Evolutionary conservation across 495 filamentous ascomycete genomes (phyloP).

Genomic region (Neurospora sp.): DNA sequence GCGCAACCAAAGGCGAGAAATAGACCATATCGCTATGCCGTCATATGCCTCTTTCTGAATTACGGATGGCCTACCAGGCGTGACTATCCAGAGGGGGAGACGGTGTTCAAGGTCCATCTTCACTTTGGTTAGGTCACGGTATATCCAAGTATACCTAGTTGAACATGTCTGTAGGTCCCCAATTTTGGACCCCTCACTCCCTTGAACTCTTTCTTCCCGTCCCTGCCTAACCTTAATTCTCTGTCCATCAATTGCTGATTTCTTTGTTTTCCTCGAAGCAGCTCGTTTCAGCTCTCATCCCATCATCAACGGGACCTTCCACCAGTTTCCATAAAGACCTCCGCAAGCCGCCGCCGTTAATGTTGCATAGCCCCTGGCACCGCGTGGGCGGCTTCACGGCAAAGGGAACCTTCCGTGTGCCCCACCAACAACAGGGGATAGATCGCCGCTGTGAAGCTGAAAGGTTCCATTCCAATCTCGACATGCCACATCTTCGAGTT

Average conservation of each 20-base stretch:
- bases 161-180: background rate
- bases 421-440: background rate
- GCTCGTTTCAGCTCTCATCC: background rate
- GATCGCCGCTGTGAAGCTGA: background rate
- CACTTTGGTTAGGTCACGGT: background rate
- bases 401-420: background rate
- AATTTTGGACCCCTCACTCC: background rate
- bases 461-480: background rate
- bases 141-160: background rate
- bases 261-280: background rate
- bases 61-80: background rate
- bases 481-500: background rate
- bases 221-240: background rate
- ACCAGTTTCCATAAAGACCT: background rate
- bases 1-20: too few species aligned
- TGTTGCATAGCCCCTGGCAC: background rate
- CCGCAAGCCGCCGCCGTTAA: background rate
- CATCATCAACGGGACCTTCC: background rate
- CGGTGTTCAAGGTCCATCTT: background rate
- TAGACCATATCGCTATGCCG: background rate
- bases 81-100: too few species aligned
- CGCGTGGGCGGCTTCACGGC: background rate
- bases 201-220: background rate
- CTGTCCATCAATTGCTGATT: background rate
- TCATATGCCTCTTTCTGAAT: background rate